A percentile compares a stretch with the other conserved stretches of the same genome.
phyloP scores from a whole-genome alignment of 169 alveolate genomes.

The Plasmodium ovale region DNA sequence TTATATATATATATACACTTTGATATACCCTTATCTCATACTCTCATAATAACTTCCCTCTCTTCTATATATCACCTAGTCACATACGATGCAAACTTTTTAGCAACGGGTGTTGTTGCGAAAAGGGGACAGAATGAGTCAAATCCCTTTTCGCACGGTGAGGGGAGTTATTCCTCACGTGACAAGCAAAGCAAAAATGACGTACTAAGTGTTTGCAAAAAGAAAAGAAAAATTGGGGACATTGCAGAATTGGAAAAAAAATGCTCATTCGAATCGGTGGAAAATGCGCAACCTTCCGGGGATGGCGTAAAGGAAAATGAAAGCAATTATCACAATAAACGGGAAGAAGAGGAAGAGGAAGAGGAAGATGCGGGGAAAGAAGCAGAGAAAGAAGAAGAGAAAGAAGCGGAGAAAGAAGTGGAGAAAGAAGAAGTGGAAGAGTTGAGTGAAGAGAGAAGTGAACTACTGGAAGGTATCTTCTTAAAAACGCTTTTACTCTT shows the following conservation, averaged over 20 bases:
- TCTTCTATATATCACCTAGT: constrained; percentile 34
- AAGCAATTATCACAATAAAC: no score
- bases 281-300: no score
- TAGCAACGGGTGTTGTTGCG: constrained; percentile 52
- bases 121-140: neutral
- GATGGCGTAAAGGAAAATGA: neutral
- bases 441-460: constrained; percentile 43
- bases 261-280: neutral
- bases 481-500: constrained; percentile 55
- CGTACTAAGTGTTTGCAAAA: neutral
- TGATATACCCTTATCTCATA: constrained; percentile 68
- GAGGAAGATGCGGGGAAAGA: neutral
- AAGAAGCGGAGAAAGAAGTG: neutral
- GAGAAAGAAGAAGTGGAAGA: neutral
- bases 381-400: neutral
- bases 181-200: neutral
- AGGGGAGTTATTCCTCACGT: neutral
- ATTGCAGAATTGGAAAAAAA: no score
- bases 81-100: constrained; percentile 62
- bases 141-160: neutral
- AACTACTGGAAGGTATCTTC: constrained; percentile 32
- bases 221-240: neutral
- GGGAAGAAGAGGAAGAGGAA: neutral
- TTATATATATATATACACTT: constrained; percentile 64
- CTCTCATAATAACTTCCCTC: constrained; percentile 55